phyloP scores from a whole-genome alignment of 1,284 basidiomycete species.

The Papiliotrema nemorosa region DNA sequence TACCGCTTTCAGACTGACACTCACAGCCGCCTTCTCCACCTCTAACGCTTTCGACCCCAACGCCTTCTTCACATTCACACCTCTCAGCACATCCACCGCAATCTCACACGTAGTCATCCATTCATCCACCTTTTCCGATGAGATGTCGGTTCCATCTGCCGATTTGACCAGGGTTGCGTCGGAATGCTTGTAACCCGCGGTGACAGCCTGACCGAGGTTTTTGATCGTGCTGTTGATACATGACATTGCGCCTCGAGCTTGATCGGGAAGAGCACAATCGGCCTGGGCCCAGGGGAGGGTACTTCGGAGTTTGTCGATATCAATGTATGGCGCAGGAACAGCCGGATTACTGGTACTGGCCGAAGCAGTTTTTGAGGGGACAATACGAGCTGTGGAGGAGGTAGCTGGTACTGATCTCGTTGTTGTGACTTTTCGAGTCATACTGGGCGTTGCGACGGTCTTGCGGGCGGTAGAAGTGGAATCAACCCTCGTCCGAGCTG shows the following conservation, averaged over 20 bases:
- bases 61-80: constrained; percentile 11
- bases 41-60: constrained; percentile 21
- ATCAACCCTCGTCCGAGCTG: background rate
- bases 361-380: background rate
- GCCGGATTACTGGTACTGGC: background rate
- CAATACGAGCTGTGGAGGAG: background rate
- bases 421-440: background rate
- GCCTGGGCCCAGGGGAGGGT: too few relatives aligned
- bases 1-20: constrained; percentile 18
- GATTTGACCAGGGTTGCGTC: constrained; percentile 2
- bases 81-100: constrained; percentile 23
- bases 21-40: constrained; percentile 26
- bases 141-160: too few relatives aligned
- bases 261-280: too few relatives aligned
- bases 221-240: background rate
- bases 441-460: too few relatives aligned
- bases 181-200: background rate
- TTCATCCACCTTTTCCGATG: constrained; percentile 8
- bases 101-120: constrained; percentile 5
- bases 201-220: constrained; percentile 2
- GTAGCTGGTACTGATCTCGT: background rate
- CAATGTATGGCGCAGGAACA: too few relatives aligned
- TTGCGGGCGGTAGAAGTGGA: too few relatives aligned
- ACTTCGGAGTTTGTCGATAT: too few relatives aligned
- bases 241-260: background rate